Base-by-base conservation (phyloP, 1,284 basidiomycete genomes). In the Malassezia restricta region DNA sequence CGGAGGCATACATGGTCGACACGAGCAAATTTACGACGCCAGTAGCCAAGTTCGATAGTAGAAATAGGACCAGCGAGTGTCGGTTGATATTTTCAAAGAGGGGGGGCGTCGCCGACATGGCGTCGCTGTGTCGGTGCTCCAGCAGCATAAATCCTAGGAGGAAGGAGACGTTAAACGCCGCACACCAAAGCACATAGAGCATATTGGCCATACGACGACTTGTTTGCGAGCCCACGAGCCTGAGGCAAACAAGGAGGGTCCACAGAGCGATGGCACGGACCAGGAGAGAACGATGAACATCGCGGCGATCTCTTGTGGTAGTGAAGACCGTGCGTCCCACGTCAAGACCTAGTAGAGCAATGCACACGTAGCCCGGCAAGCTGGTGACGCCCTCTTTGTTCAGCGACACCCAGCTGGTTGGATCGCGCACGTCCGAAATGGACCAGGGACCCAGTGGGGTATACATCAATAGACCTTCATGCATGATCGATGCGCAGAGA, bases 351-450 rank as follows among this genome's bases (percentile, higher is more conserved):
- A 95, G 76, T 2, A 95, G 76, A 68, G 91, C 90, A 54, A 98
- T 83, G 0, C 88, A 80, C 7, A 94, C 78, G 74, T 98, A 98
- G 6, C 92, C 91, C 43, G 81, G 75, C 27, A 95, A 77, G 4
- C 85, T 90, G 20, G 84, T 78, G 33, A 98, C 67, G 0, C 94
- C 92, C 71, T 95, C 89, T 68, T 94, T 95, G 76, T 98, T 96
- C 35, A 82, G 79, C n/a, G 80, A 82, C 30, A 92, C 59, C 4
- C 91, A 47, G 28, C 78, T 78, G 3, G 75, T 76, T 1, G 90
- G 80, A 6, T 15, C 15, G 5, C 56, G 8, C 3, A 40, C n/a
- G 9, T 46, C 37, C 8, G 59, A 51, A 6, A 66, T 37, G 3
- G 65, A 61, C 64, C 65, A 71, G 0, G 37, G 32, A 24, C 63